Evolutionary conservation across 768 basidiomycete genomes (phyloP), one percentile per base, ranked within the genome.

Genomic region (Naganishia friedmannii): DNA sequence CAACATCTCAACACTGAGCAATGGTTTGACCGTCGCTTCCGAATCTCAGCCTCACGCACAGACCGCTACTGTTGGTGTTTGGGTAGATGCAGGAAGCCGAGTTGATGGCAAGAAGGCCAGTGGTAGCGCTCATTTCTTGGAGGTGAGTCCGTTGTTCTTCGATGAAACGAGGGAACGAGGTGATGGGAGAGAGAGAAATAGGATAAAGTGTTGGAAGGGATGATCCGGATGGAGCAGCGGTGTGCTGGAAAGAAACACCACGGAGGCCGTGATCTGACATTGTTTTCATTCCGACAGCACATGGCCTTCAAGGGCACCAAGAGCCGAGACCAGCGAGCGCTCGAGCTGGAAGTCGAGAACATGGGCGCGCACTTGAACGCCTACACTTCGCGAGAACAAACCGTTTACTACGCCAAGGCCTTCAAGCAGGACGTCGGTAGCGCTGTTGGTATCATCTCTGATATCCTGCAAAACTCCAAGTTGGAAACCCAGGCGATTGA

Each of bases 381-480:
- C 58, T 98, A 97, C 84, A 99, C 96, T 10, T 96, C 94, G 29
- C 87, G 96, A 72, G 96, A 99, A 84, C 95, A 98, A 83, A 99
- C 96, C 26, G 94, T 97, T 68, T 99, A 97, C 85, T 97, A 97
- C 79, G 95, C 95, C 77, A 97, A 98, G 86, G 89, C 90, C 80
- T 98, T 99, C 88, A 87, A 90, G 81, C 90, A 93, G 85, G 96
- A 98, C 80, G 91, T 98, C 13, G 86, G 88, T 15, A 85, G 86
- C 58, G 88, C 92, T 39, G 93, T 98, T 69, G 93, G 97, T 82
- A 96, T 99, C 83, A 93, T 99, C 82, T 90, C 90, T 77, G 96
- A 99, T 82, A 98, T 99, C 77, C 86, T 98, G 53, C 93, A 96
- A 81, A 95, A 94, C 83, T 93, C 92, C 37, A 97, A 93, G 84